Evolutionary conservation across 192 early-diverging fungal species (phyloP).

Genomic region (Mortierella claussenii): DNA sequence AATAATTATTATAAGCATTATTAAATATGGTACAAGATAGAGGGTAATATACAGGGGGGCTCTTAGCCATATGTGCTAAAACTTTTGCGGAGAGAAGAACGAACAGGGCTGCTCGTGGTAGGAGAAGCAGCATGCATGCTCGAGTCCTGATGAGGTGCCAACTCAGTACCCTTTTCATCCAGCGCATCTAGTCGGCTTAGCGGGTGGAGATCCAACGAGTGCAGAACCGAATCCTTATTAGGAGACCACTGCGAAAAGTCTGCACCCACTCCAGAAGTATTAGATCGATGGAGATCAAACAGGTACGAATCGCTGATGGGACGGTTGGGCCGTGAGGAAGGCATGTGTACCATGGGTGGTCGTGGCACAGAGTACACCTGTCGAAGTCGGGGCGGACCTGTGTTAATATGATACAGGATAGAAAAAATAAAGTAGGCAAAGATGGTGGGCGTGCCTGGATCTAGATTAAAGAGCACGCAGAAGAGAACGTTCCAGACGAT

Average conservation of each 20-base stretch:
- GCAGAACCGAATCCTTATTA: neutral
- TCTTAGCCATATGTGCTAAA: neutral
- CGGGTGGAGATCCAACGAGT: constrained; percentile 3
- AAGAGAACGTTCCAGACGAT: constrained; percentile 46
- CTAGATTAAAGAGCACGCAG: constrained; percentile 43
- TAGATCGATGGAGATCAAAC: constrained; percentile 25
- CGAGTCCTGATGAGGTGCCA: neutral
- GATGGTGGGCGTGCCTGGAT: constrained; percentile 47
- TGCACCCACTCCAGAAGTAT: neutral
- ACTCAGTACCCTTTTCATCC: neutral
- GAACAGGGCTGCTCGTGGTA: neutral
- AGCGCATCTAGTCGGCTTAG: neutral
- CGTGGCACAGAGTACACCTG: constrained; percentile 15
- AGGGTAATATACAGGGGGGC: too few relatives aligned
- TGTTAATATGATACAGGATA: constrained; percentile 31
- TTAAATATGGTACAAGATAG: too few relatives aligned
- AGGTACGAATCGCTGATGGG: constrained; percentile 32
- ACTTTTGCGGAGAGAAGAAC: neutral
- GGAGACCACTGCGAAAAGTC: constrained; percentile 8
- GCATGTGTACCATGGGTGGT: constrained; percentile 24
- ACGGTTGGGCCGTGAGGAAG: constrained; percentile 12
- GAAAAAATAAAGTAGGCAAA: constrained; percentile 51
- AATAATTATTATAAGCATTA: too few relatives aligned
- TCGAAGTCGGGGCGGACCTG: constrained; percentile 12
- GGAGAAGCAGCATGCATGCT: neutral